Evolutionary conservation across 495 filamentous ascomycete species (phyloP), one percentile per base, ranked within the genome.

Genomic region (Neurospora sp.): DNA sequence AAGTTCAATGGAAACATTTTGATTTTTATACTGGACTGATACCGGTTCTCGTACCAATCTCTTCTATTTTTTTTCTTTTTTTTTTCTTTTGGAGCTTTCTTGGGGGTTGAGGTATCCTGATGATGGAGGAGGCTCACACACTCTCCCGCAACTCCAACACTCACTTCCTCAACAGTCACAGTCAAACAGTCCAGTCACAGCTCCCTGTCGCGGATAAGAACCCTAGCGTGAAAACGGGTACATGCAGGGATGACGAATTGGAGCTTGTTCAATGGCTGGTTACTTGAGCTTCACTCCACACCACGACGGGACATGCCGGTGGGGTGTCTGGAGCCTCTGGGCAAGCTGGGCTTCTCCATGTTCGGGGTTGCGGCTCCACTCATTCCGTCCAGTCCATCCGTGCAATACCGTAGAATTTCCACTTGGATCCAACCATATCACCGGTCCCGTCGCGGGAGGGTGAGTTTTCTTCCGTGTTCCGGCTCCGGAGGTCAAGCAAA

Each of bases 241-340:
- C 39, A n/a, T 72, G 39, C 71, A 70, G 71, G 65, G 35, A 39
- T 72, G 71, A 72, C 71, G 71, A 72, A 72, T 72, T 47, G 65
- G 61, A 12, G 65, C 39, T 18, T 40, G 42, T 72, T 72, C 10
- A 72, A 39, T 72, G 71, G 71, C 16, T 42, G 27, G 68, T 12
- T 35, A 69, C 39, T 39, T 39, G 31, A 61, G 31, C 71, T 68
- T 27, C 61, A 20, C 39, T 69, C 71, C 38, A 69, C n/a, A 69
- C 39, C 22, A 31, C 12, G 53, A 61, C 53, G 53, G 53, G 53
- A 61, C 53, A 61, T 3, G 12, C 12, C 53, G 5, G 53, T 61
- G 53, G 22, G 53, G 22, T 61, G 53, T 16, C 20, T 53, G 45
- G 45, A 9, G n/a, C 8, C 45, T 6, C 10, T 31, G 53, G 53